Evolutionary conservation across 352 stramenopile genomes (phyloP).

Genomic region (Albugo candida): DNA sequence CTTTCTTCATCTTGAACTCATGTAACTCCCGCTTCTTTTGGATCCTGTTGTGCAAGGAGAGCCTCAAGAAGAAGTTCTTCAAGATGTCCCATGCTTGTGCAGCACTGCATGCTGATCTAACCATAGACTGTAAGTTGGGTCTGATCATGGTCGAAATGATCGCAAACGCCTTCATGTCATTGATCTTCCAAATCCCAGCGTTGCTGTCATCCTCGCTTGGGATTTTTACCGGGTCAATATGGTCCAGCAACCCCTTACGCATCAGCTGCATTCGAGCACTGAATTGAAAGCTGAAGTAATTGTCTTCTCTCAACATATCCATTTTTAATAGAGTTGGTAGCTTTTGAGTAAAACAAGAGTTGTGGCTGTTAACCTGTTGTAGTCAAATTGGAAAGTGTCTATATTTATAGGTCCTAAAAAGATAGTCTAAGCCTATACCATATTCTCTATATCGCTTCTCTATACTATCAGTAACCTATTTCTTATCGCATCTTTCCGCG

Average conservation of each 20-base stretch:
- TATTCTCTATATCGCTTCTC: too few species aligned
- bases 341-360: too few species aligned
- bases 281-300: neutral
- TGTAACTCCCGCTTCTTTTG: slow-evolving; percentile 10
- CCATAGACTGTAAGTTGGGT: slow-evolving; percentile 4
- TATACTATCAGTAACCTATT: too few species aligned
- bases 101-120: neutral
- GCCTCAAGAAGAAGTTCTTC: slow-evolving; percentile 10
- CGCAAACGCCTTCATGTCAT: neutral
- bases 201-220: neutral
- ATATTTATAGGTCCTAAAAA: too few species aligned
- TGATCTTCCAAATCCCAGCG: slow-evolving; percentile 1
- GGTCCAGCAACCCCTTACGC: neutral
- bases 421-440: too few species aligned
- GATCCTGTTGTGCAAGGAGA: slow-evolving; percentile 8
- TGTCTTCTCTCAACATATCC: too few species aligned
- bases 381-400: too few species aligned
- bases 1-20: slow-evolving; percentile 5
- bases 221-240: slow-evolving; percentile 4
- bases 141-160: slow-evolving; percentile 1
- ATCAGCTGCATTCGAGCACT: neutral
- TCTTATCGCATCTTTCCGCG: too few species aligned
- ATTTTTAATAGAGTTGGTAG: too few species aligned
- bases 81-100: slow-evolving; percentile 9
- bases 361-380: too few species aligned